These are phyloP conservation scores for Stygiomarasmius scandens DNA, from an alignment of 1,284 basidiomycete genomes.

Conservation along the genomic window DNA sequence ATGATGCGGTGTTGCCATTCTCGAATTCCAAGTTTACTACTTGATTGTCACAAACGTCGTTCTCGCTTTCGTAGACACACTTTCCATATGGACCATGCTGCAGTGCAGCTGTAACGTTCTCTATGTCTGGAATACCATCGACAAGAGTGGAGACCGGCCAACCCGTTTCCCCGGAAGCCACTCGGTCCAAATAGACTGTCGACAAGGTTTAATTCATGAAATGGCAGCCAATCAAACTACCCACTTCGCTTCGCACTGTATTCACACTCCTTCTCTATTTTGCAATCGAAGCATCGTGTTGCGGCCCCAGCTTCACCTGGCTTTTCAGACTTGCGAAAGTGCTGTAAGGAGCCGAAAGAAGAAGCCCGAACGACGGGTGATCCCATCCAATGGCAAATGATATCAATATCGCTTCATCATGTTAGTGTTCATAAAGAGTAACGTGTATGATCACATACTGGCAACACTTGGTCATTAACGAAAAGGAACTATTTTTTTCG, in stretches of 20 bases:
- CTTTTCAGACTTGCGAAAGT: slow-evolving; percentile 76
- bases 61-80: slow-evolving; percentile 82
- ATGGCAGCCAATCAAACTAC: slow-evolving; percentile 24
- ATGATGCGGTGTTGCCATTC: slow-evolving; percentile 73
- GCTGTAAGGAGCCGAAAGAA: slow-evolving; percentile 82
- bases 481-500: slow-evolving; percentile 73
- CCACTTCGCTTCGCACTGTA: slow-evolving; percentile 85
- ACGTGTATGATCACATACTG: slow-evolving; percentile 56
- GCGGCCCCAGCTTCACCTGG: slow-evolving; percentile 68
- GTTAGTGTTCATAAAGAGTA: neutral
- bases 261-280: slow-evolving; percentile 69
- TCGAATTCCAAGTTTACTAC: slow-evolving; percentile 85
- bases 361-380: slow-evolving; percentile 68
- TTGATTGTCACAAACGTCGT: slow-evolving; percentile 83
- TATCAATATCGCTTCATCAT: slow-evolving; percentile 72
- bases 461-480: slow-evolving; percentile 87
- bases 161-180: slow-evolving; percentile 51
- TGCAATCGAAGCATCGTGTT: slow-evolving; percentile 74
- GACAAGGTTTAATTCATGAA: slow-evolving; percentile 2
- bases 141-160: slow-evolving; percentile 75
- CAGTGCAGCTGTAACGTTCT: slow-evolving; percentile 71
- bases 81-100: slow-evolving; percentile 72
- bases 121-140: slow-evolving; percentile 78
- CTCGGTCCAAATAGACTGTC: slow-evolving; percentile 72
- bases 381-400: slow-evolving; percentile 77